Percentiles rank a stretch among this genome's conserved stretches.
Evolutionary conservation across 2,329 filamentous ascomycete species (phyloP).

Genomic region (Tolypocladium tundrense): DNA sequence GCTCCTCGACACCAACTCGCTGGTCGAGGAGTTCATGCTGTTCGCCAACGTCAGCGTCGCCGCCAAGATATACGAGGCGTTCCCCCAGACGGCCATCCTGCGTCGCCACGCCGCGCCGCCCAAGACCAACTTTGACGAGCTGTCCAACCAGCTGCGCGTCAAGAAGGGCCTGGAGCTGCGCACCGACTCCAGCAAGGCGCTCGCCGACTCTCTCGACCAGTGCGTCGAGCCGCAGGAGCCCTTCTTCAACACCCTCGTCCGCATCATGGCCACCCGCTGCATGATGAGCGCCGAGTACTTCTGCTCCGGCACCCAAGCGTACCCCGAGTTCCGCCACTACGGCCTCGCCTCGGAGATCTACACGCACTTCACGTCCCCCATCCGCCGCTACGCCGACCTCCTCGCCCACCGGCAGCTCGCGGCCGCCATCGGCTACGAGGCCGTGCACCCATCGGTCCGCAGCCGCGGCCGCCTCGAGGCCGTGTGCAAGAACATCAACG

Average conservation of each 20-base stretch:
- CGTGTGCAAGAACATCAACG: conserved; percentile 97
- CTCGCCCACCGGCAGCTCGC: conserved; percentile 90
- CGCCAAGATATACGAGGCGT: conserved; percentile 77
- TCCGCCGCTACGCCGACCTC: conserved; percentile 94
- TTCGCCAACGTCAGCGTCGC: conserved; percentile 95
- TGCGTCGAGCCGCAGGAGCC: conserved; percentile 74
- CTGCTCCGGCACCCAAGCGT: conserved; percentile 83
- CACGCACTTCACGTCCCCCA: conserved; percentile 96
- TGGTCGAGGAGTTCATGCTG: conserved; percentile 99
- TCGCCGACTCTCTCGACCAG: conserved; percentile 81
- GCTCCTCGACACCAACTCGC: conserved; percentile 87
- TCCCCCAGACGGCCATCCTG: conserved; percentile 90
- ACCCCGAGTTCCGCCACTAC: conserved; percentile 93
- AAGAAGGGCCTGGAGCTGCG: conserved; percentile 73
- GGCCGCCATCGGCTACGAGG: conserved; percentile 87
- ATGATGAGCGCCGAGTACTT: conserved; percentile 99
- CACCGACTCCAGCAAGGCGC: conserved; percentile 80
- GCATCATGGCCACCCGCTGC: conserved; percentile 94
- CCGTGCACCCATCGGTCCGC: conserved; percentile 70
- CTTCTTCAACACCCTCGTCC: conserved; percentile 97
- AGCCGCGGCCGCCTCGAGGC: conserved; percentile 78
- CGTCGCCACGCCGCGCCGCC: conserved; percentile 87
- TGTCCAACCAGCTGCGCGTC: conserved; percentile 80
- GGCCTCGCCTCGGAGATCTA: conserved; percentile 95
- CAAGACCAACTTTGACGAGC: conserved; percentile 92